Evolutionary conservation across 306 rosid species (phyloP).

Genomic region (Rosa chinensis): DNA sequence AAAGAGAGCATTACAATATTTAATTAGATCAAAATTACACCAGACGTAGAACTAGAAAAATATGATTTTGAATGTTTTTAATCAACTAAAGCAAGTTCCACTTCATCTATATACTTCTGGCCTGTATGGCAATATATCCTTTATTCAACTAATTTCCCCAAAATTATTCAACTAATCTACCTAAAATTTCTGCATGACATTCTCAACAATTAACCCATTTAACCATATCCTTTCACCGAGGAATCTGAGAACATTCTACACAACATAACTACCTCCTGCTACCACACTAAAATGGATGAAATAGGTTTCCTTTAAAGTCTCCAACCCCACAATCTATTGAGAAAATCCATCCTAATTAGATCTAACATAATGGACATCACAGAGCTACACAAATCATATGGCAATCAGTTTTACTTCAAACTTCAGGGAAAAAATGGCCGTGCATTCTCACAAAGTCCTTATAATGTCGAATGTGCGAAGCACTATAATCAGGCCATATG

Average conservation of each 20-base stretch:
- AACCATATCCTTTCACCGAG: not conserved
- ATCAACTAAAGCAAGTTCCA: not conserved
- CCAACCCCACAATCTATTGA: constrained; percentile 18
- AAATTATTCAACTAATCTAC: not conserved
- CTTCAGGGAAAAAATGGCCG: constrained; percentile 20
- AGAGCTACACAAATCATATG: constrained; percentile 15
- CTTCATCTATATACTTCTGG: not conserved
- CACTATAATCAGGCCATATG: constrained; percentile 16
- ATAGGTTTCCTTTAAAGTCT: not conserved
- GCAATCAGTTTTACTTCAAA: constrained; percentile 17
- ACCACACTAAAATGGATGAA: constrained; percentile 13
- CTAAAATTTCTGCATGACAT: not conserved
- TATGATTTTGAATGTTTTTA: not conserved
- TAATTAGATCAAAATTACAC: not conserved
- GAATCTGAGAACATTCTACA: not conserved
- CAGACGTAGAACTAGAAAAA: not conserved
- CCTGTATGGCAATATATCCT: not conserved
- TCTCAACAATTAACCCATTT: not conserved
- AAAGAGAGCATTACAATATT: not conserved
- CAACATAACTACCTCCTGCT: not conserved
- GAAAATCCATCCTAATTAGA: constrained; percentile 10
- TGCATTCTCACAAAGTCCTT: constrained; percentile 16
- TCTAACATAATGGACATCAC: constrained; percentile 8
- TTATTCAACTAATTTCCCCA: not conserved
- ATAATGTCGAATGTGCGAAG: not conserved